These are phyloP conservation scores for Skeletonema potamos DNA, from an alignment of 108 stramenopile species.

Conservation along the genomic window DNA sequence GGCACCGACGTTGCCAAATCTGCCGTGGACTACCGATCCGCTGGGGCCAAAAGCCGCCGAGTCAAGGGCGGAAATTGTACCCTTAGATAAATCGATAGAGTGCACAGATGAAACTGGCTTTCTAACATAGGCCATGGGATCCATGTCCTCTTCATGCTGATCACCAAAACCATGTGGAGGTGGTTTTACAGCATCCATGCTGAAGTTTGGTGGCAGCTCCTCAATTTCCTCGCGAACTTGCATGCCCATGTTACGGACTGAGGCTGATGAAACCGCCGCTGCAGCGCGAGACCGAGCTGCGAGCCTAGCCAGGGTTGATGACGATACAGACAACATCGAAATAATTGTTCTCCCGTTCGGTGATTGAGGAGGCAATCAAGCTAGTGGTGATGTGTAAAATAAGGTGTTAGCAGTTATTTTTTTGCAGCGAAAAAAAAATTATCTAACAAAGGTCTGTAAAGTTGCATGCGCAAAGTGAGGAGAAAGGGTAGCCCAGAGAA, in stretches of 20 bases:
- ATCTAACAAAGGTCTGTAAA: too few relatives aligned
- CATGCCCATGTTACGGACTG: slow-evolving; percentile 29
- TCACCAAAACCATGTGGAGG: slow-evolving; percentile 33
- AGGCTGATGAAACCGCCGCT: neutral
- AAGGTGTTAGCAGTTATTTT: neutral
- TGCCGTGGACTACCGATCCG: slow-evolving; percentile 73
- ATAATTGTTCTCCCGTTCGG: neutral
- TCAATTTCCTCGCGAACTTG: slow-evolving; percentile 19
- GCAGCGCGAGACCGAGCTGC: slow-evolving; percentile 17
- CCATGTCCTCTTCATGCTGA: slow-evolving; percentile 9
- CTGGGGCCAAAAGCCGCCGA: slow-evolving; percentile 67
- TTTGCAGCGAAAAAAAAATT: too few relatives aligned
- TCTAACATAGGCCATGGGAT: slow-evolving; percentile 54
- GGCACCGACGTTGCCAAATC: slow-evolving; percentile 61
- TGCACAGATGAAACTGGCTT: slow-evolving; percentile 82
- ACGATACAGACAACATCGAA: slow-evolving; percentile 21
- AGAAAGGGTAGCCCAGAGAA: too few relatives aligned
- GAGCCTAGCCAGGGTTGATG: slow-evolving; percentile 19
- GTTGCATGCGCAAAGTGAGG: too few relatives aligned
- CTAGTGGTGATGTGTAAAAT: neutral
- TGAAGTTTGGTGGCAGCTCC: slow-evolving; percentile 38
- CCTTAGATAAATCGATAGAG: slow-evolving; percentile 53
- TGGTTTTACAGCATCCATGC: slow-evolving; percentile 28
- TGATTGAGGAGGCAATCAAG: neutral
- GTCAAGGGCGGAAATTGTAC: slow-evolving; percentile 54